Conservation (phyloP, 2,329 filamentous ascomycete species). For the Venturia aucupariae region DNA sequence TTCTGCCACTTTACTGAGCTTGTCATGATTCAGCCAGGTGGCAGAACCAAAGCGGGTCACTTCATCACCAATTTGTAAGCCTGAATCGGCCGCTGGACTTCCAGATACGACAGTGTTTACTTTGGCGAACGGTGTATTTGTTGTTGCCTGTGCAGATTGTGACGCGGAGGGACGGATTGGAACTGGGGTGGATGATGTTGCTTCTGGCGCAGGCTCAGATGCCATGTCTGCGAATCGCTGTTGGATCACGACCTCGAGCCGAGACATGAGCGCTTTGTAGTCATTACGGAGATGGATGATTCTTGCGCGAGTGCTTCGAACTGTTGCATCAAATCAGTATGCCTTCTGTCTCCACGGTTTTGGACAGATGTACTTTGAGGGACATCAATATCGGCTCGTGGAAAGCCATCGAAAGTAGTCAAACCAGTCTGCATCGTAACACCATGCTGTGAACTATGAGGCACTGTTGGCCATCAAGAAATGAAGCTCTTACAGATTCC, state of each 20-base stretch:
- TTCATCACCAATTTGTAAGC: conserved; percentile 69
- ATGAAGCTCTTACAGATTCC: conserved; percentile 58
- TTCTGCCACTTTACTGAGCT: conserved; percentile 76
- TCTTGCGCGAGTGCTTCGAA: conserved; percentile 83
- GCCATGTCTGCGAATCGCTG: conserved; percentile 72
- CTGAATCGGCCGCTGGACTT: conserved; percentile 76
- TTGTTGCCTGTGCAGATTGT: conserved; percentile 21
- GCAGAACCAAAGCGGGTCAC: conserved; percentile 80
- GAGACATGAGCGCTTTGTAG: conserved; percentile 78
- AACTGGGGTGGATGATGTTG: conserved; percentile 18
- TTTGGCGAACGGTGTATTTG: conserved; percentile 68
- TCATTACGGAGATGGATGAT: conserved; percentile 90
- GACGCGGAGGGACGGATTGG: conserved; percentile 14
- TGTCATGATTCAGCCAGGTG: conserved; percentile 76
- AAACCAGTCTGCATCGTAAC: conserved; percentile 88
- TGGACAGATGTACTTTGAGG: conserved; percentile 63
- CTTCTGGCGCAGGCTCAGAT: conserved; percentile 28
- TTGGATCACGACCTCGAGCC: conserved; percentile 79
- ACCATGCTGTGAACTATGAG: conserved; percentile 56
- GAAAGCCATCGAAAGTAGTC: conserved; percentile 82
- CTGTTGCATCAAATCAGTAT: conserved; percentile 36
- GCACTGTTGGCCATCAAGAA: conserved; percentile 17
- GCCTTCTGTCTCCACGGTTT: neutral
- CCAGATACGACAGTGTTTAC: conserved; percentile 72
- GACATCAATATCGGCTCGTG: conserved; percentile 86